These are phyloP conservation scores for Quercus berberidifolia DNA, from an alignment of 306 rosid genomes.

Conservation along the genomic window DNA sequence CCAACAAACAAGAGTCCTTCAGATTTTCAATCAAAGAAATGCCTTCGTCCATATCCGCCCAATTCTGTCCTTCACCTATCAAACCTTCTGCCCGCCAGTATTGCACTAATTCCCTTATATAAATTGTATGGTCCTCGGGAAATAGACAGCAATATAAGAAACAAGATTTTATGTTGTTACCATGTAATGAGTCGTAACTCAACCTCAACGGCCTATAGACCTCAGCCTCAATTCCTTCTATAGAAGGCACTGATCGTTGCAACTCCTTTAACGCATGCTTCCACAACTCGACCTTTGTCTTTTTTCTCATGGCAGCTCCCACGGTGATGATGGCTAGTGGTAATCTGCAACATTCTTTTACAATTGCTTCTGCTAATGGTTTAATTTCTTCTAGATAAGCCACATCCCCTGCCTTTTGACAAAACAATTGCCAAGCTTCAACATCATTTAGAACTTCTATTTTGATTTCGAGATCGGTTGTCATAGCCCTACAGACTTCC, in stretches of 20 bases:
- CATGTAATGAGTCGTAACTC: not conserved
- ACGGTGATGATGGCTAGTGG: conserved; percentile 12
- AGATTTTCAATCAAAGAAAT: conserved; percentile 8
- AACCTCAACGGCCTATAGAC: not conserved
- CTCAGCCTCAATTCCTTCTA: not conserved
- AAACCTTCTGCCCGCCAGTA: too few species aligned
- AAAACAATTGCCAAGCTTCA: conserved; percentile 17
- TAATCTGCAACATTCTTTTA: conserved; percentile 7
- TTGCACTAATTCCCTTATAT: not conserved
- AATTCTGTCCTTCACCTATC: too few species aligned
- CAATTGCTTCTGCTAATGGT: conserved; percentile 14
- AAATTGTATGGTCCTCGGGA: not conserved
- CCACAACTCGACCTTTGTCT: conserved; percentile 8
- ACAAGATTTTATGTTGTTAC: too few species aligned
- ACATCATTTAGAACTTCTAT: conserved; percentile 6
- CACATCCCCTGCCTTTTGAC: conserved; percentile 1
- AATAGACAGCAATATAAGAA: too few species aligned
- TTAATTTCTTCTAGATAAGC: not conserved
- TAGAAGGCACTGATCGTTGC: not conserved
- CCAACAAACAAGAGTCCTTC: conserved; percentile 10
- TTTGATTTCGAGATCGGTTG: not conserved
- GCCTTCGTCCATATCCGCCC: too few species aligned
- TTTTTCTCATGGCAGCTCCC: not conserved
- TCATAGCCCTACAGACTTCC: conserved; percentile 14
- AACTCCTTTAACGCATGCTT: not conserved